A percentile compares a stretch with the other conserved stretches of the same genome.
These are phyloP conservation scores for Udeniomyces megalosporus DNA, from an alignment of 768 basidiomycete species.

Conservation along the genomic window DNA sequence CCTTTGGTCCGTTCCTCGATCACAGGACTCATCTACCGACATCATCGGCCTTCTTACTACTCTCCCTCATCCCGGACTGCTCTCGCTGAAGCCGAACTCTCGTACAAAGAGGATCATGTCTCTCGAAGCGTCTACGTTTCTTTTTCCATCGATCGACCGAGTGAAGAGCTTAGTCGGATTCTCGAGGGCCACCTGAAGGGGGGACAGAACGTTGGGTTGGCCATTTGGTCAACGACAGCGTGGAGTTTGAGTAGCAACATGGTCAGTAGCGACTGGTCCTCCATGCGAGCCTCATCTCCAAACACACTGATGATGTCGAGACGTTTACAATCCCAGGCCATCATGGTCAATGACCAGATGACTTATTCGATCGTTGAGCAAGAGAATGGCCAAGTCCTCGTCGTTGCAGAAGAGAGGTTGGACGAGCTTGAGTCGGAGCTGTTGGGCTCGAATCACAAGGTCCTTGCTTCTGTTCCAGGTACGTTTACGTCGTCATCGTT, in stretches of 20 bases:
- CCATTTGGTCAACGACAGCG: constrained; percentile 95
- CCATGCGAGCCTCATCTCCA: not conserved
- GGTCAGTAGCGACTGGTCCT: constrained; percentile 35
- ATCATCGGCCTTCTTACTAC: constrained; percentile 80
- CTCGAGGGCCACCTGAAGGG: not conserved
- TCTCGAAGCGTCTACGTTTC: constrained; percentile 76
- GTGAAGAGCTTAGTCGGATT: constrained; percentile 14
- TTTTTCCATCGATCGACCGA: constrained; percentile 36
- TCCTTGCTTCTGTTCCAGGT: constrained; percentile 27
- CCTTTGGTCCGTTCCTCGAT: too few relatives aligned
- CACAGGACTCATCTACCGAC: constrained; percentile 62
- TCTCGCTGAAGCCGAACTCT: constrained; percentile 83
- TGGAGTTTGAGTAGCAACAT: constrained; percentile 95
- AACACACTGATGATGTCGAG: not conserved
- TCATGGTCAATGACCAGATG: constrained; percentile 64
- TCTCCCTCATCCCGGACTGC: constrained; percentile 90
- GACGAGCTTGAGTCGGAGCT: constrained; percentile 23
- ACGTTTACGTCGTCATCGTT: not conserved
- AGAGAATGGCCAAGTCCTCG: constrained; percentile 19
- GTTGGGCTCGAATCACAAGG: constrained; percentile 24
- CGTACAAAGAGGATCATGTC: constrained; percentile 72
- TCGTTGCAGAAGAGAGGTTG: constrained; percentile 32
- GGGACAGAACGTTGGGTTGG: constrained; percentile 35
- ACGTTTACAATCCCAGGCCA: constrained; percentile 45
- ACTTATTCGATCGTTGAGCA: constrained; percentile 42